Evolutionary conservation across 805 yeast genomes (phyloP), one percentile per base, ranked within the genome.

Genomic region (Candida schatavii): DNA sequence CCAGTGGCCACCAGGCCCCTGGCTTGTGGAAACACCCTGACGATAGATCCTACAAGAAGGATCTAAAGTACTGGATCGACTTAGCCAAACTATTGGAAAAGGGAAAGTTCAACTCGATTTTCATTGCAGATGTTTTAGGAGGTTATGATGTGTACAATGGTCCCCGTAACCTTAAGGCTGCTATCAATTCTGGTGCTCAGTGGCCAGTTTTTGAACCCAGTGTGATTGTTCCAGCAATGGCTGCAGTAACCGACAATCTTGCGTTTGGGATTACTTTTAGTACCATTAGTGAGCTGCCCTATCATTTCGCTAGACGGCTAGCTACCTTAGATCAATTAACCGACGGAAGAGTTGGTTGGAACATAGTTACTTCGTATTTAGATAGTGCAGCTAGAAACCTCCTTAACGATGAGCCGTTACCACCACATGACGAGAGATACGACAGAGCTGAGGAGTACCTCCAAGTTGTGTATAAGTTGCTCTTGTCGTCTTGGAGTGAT

Each of bases 291-390:
- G 77, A 72, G 37, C 64, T 62, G 22, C 76, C 76, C 0, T 65
- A 59, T 35, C 67, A 63, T 43, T 60, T 71, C 40, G 69, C 72
- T 4, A 56, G 76, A 50, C 56, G 75, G 40, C 48, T 70, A 44
- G 72, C 75, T 10, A 70, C 77, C 0, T 52, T 72, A 37, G 77
- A 72, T 44, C 72, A 69, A 44, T 56, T 70, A 30, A 60, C 70
- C 5, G 55, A 56, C 6, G 77, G 76, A 3, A 57, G 77, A 45
- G 51, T 72, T 39, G 77, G 76, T 14, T 72, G 77, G 77, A 72
- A 72, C 47, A 62, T 72, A n/a, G 75, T 72, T 22, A 62, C 74
- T 5, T 65, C 73, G 1, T 70, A 70, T 40, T 55, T 68, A 36
- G 73, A 70, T 35, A 59, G 69, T 49, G 75, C 71, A 3, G 68